Evolutionary conservation across 208 protist species (phyloP), one percentile per base, ranked within the genome.

Genomic region (Crithidia sp.): DNA sequence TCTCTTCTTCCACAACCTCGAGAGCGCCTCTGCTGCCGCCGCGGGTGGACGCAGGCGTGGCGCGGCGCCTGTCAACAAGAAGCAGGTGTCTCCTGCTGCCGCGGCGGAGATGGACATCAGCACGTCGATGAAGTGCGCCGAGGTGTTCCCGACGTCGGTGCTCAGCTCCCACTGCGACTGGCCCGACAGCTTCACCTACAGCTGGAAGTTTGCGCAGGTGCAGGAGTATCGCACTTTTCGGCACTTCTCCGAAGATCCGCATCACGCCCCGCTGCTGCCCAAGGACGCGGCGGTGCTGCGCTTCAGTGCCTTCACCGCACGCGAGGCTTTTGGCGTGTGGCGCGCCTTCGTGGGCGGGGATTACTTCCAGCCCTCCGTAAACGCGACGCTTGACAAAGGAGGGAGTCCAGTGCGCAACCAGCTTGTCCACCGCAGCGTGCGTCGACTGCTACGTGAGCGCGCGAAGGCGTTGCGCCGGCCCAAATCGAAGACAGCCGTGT

Each of bases 291-390:
- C 86, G 7, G 72, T 89, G 17, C 70, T 94, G 67, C 74, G 65
- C 19, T 94, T 90, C 72, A 72, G 77, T 59, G 44, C 53, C 44
- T 56, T 83, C 50, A 77, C 82, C 13, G 86, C 76, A 40, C 57
- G 74, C 14, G 87, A 94, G 65, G 88, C 79, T 7, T 94, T 86
- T 54, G 87, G 88, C 9, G 81, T 85, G 14, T 96, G 89, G 88
- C 83, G 92, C 5, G 86, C 92, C 44, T 96, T 94, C 77, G 92
- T 90, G 7, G 90, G 92, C 5, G 88, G 88, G 28, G 75, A 89
- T 66, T 92, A 91, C 76, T 94, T 91, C 49, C 79, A 76, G 12
- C 82, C 89, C 0, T 79, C 82, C 7, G 80, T 94, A 13, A 94
- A 92, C 66, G 83, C 86, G 10, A 88, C 68, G 19, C 74, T 96